phyloP scores from a whole-genome alignment of 257 asterid species.

The Nicotiana tomentosiformis region DNA sequence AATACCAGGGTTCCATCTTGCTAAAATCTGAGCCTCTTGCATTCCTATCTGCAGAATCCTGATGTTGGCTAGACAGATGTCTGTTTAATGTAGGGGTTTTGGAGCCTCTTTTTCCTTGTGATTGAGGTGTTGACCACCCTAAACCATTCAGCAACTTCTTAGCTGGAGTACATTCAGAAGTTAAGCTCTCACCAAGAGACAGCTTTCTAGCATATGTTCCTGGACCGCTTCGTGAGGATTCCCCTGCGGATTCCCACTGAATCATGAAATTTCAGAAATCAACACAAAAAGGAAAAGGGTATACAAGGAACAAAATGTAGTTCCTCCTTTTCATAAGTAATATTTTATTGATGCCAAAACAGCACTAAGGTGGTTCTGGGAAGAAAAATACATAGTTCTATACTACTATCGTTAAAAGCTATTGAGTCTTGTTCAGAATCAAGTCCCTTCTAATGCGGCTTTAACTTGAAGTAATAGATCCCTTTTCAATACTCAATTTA shows the following conservation, averaged over 20 bases:
- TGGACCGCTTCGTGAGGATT: constrained; percentile 44
- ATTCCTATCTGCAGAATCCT: constrained; percentile 41
- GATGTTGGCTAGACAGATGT: constrained; percentile 32
- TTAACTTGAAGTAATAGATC: not conserved
- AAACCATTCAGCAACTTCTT: constrained; percentile 66
- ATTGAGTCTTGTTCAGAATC: not conserved
- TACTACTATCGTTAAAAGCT: not conserved
- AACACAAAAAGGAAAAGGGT: constrained; percentile 15
- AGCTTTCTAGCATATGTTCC: constrained; percentile 39
- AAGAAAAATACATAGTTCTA: not conserved
- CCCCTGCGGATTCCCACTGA: constrained; percentile 85
- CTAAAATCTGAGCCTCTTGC: constrained; percentile 38
- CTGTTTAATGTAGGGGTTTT: constrained; percentile 34
- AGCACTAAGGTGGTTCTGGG: not conserved
- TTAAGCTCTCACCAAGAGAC: constrained; percentile 40
- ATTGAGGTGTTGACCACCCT: constrained; percentile 88
- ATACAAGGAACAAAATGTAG: not conserved
- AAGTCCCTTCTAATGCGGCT: not conserved
- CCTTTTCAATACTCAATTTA: not conserved
- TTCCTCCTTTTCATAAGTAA: not conserved
- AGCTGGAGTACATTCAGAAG: constrained; percentile 50
- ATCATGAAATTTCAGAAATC: constrained; percentile 32
- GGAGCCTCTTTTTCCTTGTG: constrained; percentile 51
- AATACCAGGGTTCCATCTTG: constrained; percentile 79
- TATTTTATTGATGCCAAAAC: not conserved